Percentiles rank a stretch among this genome's conserved stretches.
phyloP scores from a whole-genome alignment of 202 grass and related monocot species.

The Elaeis oleifera region DNA sequence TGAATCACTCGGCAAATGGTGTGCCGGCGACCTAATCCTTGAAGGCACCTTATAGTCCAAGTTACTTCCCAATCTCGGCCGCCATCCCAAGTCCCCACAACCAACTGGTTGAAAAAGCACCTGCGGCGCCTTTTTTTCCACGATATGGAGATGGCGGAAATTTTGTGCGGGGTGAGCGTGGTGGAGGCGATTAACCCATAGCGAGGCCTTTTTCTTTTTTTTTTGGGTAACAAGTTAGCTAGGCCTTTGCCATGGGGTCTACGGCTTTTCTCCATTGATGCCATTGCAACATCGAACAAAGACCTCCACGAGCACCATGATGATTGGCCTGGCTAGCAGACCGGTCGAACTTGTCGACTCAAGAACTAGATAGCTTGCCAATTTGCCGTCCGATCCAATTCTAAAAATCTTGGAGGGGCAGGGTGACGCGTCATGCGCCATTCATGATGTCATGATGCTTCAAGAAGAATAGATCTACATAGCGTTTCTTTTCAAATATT shows the following conservation, averaged over 20 bases:
- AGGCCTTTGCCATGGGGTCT: conserved; percentile 54
- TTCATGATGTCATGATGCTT: too few relatives aligned
- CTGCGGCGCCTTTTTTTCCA: conserved; percentile 39
- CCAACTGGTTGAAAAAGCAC: conserved; percentile 46
- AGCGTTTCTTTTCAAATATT: too few relatives aligned
- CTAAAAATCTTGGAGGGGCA: too few relatives aligned
- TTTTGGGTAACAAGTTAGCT: conserved; percentile 14
- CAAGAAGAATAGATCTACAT: too few relatives aligned
- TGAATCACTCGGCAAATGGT: conserved; percentile 31
- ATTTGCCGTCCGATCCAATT: too few relatives aligned
- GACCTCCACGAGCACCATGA: conserved; percentile 34
- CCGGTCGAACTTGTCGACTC: too few relatives aligned
- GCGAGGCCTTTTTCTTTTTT: too few relatives aligned
- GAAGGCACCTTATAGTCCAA: conserved; percentile 36
- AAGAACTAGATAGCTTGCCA: too few relatives aligned
- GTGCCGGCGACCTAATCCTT: conserved; percentile 41
- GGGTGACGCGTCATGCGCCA: too few relatives aligned
- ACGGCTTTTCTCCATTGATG: conserved; percentile 68
- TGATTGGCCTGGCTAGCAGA: too few relatives aligned
- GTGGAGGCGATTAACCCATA: conserved; percentile 24
- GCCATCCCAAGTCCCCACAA: conserved; percentile 4
- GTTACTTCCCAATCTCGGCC: conserved; percentile 35
- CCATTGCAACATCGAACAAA: conserved; percentile 36
- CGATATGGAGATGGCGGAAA: conserved; percentile 37
- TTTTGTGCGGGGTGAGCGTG: conserved; percentile 29